A percentile compares a stretch with the other conserved stretches of the same genome.
Evolutionary conservation across 345 rosid species (phyloP).

Genomic region (Ailanthus altissimus): DNA sequence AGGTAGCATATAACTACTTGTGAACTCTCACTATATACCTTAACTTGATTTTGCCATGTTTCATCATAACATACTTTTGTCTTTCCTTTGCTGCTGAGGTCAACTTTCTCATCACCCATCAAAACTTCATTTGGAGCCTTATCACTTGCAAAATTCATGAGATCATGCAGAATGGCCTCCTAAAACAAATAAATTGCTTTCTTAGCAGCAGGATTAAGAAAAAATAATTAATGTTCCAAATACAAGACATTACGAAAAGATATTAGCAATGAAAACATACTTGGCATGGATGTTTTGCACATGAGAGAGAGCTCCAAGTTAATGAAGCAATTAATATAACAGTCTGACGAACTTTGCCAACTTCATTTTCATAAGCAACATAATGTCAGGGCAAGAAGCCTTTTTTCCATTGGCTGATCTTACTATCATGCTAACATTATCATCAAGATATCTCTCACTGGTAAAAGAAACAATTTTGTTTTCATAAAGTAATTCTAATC

Average conservation of each 20-base stretch:
- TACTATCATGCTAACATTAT: background rate
- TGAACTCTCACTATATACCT: slow-evolving; percentile 25
- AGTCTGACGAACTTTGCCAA: background rate
- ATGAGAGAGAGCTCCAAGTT: background rate
- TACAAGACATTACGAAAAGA: background rate
- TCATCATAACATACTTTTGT: slow-evolving; percentile 28
- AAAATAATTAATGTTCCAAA: background rate
- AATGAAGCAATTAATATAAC: background rate
- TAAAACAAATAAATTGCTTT: slow-evolving; percentile 20
- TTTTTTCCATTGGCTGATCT: background rate
- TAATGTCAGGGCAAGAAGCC: background rate
- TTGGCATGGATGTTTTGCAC: background rate
- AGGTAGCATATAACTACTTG: background rate
- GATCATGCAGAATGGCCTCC: slow-evolving; percentile 29
- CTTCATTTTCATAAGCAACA: background rate
- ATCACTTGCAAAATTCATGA: slow-evolving; percentile 34
- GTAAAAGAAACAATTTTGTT: background rate
- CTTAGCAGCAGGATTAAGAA: background rate
- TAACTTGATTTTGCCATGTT: slow-evolving; percentile 16
- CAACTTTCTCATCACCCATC: slow-evolving; percentile 21
- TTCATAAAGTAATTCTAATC: background rate
- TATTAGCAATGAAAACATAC: background rate
- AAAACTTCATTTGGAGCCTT: slow-evolving; percentile 22
- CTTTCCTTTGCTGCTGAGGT: slow-evolving; percentile 40
- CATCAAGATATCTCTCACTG: background rate